A percentile compares a stretch with the other conserved stretches of the same genome.
phyloP scores from a whole-genome alignment of 352 stramenopile genomes.

The Peronospora destructor region DNA sequence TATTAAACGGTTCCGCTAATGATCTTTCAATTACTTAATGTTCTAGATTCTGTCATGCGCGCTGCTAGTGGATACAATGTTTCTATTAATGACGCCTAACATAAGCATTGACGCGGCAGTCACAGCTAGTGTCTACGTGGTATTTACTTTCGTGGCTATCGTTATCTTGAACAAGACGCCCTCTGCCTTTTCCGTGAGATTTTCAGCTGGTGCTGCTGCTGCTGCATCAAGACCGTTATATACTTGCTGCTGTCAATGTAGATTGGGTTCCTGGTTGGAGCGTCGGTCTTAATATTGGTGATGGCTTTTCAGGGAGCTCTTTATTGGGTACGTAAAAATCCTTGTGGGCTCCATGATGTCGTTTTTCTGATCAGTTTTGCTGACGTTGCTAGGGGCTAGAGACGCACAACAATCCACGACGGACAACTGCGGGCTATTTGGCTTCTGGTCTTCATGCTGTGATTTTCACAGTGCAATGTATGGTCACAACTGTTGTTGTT shows the following conservation, averaged over 20 bases:
- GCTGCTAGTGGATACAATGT: slow-evolving; percentile 62
- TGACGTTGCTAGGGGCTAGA: slow-evolving; percentile 31
- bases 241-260: slow-evolving; percentile 14
- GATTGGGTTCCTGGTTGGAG: slow-evolving; percentile 69
- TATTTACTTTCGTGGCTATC: slow-evolving; percentile 71
- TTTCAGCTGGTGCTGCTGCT: not conserved
- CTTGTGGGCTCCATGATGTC: not conserved
- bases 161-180: slow-evolving; percentile 76
- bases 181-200: slow-evolving; percentile 63
- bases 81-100: slow-evolving; percentile 61
- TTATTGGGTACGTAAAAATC: slow-evolving; percentile 43
- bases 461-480: slow-evolving; percentile 59
- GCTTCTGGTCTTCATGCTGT: slow-evolving; percentile 42
- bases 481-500: slow-evolving; percentile 52
- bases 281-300: slow-evolving; percentile 57
- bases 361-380: not conserved
- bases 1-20: slow-evolving; percentile 3
- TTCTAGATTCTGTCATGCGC: slow-evolving; percentile 48
- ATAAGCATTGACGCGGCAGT: slow-evolving; percentile 62
- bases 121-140: slow-evolving; percentile 48
- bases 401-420: slow-evolving; percentile 25
- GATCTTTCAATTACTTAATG: not conserved
- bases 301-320: slow-evolving; percentile 60
- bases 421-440: slow-evolving; percentile 34
- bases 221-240: not conserved